phyloP scores from a whole-genome alignment of 2,329 filamentous ascomycete species.

The Sarocladium oryzae region DNA sequence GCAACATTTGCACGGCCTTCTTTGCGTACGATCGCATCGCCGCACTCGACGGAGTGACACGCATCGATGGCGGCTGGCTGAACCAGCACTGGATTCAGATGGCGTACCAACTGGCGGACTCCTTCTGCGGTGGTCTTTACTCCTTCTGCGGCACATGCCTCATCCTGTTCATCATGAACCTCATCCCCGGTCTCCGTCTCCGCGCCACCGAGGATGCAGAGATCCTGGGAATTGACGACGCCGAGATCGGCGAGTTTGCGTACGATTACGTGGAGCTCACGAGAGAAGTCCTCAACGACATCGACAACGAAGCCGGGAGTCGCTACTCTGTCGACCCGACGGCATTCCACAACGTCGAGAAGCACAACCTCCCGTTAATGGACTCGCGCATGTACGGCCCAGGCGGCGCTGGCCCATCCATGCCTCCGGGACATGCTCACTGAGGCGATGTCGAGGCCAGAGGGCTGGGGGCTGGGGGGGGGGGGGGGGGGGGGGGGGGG shows the following conservation, averaged over 20 bases:
- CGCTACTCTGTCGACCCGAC: slow-evolving; percentile 35
- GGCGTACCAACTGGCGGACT: slow-evolving; percentile 78
- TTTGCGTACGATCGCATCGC: slow-evolving; percentile 84
- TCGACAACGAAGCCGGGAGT: slow-evolving; percentile 36
- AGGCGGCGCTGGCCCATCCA: slow-evolving; percentile 15
- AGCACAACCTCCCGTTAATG: slow-evolving; percentile 43
- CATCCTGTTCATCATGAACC: slow-evolving; percentile 74
- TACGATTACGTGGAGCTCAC: slow-evolving; percentile 88
- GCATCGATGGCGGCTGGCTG: slow-evolving; percentile 72
- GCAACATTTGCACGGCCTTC: slow-evolving; percentile 72
- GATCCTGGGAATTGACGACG: slow-evolving; percentile 78
- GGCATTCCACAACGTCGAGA: slow-evolving; percentile 38
- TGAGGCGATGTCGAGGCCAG: not conserved
- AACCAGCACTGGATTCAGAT: slow-evolving; percentile 80
- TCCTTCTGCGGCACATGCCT: slow-evolving; percentile 72
- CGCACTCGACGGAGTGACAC: slow-evolving; percentile 63
- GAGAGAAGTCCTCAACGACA: slow-evolving; percentile 45
- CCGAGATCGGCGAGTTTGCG: slow-evolving; percentile 90
- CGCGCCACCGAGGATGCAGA: slow-evolving; percentile 73
- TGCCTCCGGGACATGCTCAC: slow-evolving; percentile 16
- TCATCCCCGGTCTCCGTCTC: slow-evolving; percentile 68
- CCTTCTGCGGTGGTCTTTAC: slow-evolving; percentile 67
- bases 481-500: no score
- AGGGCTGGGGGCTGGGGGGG: not conserved
- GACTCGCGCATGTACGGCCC: slow-evolving; percentile 35